A percentile compares a stretch with the other conserved stretches of the same genome.
These are phyloP conservation scores for Trichosporon coremiiforme DNA, from an alignment of 1,284 basidiomycete species.

Conservation along the genomic window DNA sequence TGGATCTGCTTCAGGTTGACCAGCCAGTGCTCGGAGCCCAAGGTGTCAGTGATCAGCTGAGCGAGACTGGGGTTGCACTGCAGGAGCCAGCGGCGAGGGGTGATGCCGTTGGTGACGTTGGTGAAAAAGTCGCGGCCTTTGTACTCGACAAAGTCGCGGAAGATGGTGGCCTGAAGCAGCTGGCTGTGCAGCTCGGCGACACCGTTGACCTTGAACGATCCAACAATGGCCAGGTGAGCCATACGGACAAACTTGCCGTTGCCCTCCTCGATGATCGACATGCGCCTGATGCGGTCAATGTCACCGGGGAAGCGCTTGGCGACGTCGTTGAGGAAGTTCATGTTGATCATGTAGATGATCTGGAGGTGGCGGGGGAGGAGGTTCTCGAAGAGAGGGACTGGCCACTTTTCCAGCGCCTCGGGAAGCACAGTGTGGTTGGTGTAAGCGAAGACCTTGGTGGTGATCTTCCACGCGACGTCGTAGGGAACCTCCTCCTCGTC, in stretches of 20 bases:
- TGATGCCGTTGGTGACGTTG: conserved; percentile 65
- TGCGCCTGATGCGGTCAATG: conserved; percentile 71
- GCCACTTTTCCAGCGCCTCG: conserved; percentile 71
- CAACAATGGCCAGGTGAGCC: conserved; percentile 69
- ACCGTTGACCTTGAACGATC: conserved; percentile 75
- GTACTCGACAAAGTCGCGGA: conserved; percentile 73
- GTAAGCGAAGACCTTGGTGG: conserved; percentile 86
- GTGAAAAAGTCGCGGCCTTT: conserved; percentile 56
- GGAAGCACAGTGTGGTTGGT: conserved; percentile 73
- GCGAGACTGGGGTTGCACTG: conserved; percentile 88
- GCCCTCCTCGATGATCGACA: conserved; percentile 90
- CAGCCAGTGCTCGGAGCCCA: conserved; percentile 80
- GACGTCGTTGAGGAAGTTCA: conserved; percentile 65
- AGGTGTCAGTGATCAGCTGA: conserved; percentile 75
- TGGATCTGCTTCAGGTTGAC: conserved; percentile 57
- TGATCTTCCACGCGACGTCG: conserved; percentile 80
- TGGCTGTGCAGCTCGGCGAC: conserved; percentile 78
- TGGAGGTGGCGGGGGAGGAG: conserved; percentile 71
- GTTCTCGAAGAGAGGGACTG: conserved; percentile 75
- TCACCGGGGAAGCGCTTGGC: conserved; percentile 86
- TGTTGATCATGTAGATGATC: conserved; percentile 80
- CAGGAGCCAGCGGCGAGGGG: conserved; percentile 69
- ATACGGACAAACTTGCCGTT: conserved; percentile 81
- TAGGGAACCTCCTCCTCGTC: conserved; percentile 85
- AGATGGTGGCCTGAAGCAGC: conserved; percentile 67